Evolutionary conservation across 495 filamentous ascomycete genomes (phyloP).

Genomic region (Aspergillus steynii): DNA sequence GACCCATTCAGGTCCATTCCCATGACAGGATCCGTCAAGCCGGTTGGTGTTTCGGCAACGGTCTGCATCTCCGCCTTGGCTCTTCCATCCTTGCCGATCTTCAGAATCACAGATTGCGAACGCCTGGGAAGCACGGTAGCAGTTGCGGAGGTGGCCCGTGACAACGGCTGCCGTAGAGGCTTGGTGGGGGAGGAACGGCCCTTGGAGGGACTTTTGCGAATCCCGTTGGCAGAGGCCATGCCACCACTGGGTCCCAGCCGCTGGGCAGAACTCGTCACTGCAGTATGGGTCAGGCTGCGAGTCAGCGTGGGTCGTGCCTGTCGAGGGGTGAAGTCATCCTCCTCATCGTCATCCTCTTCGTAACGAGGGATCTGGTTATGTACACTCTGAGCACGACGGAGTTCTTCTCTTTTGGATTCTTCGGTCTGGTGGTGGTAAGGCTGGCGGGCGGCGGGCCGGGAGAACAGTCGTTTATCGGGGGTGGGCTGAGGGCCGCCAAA

Average conservation of each 20-base stretch:
- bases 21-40: slow-evolving; percentile 41
- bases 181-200: slow-evolving; percentile 45
- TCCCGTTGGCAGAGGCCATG: slow-evolving; percentile 39
- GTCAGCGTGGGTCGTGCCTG: slow-evolving; percentile 55
- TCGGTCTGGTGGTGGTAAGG: slow-evolving; percentile 61
- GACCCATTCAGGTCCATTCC: slow-evolving; percentile 51
- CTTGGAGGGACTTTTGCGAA: slow-evolving; percentile 49
- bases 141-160: slow-evolving; percentile 35
- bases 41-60: slow-evolving; percentile 45
- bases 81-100: slow-evolving; percentile 69
- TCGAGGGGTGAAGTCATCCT: slow-evolving; percentile 43
- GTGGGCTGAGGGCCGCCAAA: slow-evolving; percentile 46
- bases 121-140: slow-evolving; percentile 31
- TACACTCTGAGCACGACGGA: slow-evolving; percentile 36
- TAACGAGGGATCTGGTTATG: slow-evolving; percentile 22
- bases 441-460: slow-evolving; percentile 37
- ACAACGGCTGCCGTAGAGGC: slow-evolving; percentile 31
- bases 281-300: slow-evolving; percentile 56
- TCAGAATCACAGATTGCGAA: slow-evolving; percentile 60
- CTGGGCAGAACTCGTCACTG: slow-evolving; percentile 24
- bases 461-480: slow-evolving; percentile 33
- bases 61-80: slow-evolving; percentile 70
- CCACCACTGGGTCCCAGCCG: slow-evolving; percentile 29
- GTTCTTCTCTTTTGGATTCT: slow-evolving; percentile 56
- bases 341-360: slow-evolving; percentile 45